Base-by-base conservation (phyloP, 257 asterid genomes). In the Solanum lycopersicoides region DNA sequence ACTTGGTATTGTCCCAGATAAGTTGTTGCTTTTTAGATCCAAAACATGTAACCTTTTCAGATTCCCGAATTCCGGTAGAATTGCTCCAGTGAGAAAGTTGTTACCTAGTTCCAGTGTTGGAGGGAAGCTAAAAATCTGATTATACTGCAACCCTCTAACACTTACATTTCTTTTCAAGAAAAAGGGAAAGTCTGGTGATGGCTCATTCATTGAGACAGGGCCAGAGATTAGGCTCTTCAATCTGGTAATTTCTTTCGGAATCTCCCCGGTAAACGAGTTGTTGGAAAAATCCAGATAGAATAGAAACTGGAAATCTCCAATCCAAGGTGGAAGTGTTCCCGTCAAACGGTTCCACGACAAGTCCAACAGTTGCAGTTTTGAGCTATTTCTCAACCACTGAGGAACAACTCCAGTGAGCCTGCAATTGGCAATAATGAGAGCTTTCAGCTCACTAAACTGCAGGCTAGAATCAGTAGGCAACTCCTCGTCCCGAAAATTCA, bases 241-340 rank as follows among this genome's bases (percentile, higher is more conserved):
- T 80, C 83, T 76, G 23, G 98, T 89, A 13, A 96, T 94, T 77
- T 92, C 94, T 83, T 68, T 90, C 0, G 98, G 98, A 73, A 95
- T 93, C 35, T 91, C 83, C 86, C 98, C 98, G 0, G 90, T 83
- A 10, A 96, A 86, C 23, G 95, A 88, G 91, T 96, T 96, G 86
- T 96, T 95, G 4, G 98, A 95, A 82, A 96, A 91, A 87, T 96
- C 98, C 92, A 96, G 83, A 86, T 96, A 96, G 88, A 96, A 96
- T 28, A 96, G 89, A 66, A 88, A 90, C 71, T 92, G 88, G 44
- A 96, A 89, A 86, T 90, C 88, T n/a, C 93, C 94, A 86, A 96
- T 92, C 96, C 95, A 96, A 37, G 96, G 71, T 11, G 98, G 96
- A 74, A 96, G 92, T 1, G 88, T 75, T 71, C 98, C 98, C 18